A percentile compares a stretch with the other conserved stretches of the same genome.
Evolutionary conservation across 129 eudicot species (phyloP).

Genomic region (Centrapalus pauciflorus): DNA sequence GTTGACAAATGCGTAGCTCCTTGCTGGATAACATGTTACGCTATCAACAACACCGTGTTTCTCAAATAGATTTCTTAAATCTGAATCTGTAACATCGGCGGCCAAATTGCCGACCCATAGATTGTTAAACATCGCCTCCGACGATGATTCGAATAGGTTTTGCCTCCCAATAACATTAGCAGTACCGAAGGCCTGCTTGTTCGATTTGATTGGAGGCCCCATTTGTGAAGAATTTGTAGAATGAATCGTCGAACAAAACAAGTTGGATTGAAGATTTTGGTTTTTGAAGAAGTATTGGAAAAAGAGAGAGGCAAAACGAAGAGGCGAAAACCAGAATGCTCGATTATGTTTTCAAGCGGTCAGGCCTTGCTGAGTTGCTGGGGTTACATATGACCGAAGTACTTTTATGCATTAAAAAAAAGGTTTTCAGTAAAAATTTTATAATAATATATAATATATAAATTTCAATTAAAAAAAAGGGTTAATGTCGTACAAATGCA

Average conservation of each 20-base stretch:
- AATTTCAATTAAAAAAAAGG: no score
- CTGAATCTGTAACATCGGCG: constrained; percentile 52
- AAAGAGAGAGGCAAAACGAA: neutral
- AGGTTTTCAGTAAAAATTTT: no score
- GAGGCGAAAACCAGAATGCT: neutral
- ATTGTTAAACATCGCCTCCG: constrained; percentile 37
- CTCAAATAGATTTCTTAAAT: constrained; percentile 37
- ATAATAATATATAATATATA: no score
- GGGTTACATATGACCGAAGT: no score
- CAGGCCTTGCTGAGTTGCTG: no score
- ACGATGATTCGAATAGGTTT: constrained; percentile 19
- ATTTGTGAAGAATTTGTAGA: constrained; percentile 11
- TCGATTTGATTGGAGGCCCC: constrained; percentile 29
- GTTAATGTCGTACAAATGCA: no score
- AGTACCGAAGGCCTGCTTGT: constrained; percentile 11
- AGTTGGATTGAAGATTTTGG: constrained; percentile 1
- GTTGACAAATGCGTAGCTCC: constrained; percentile 60
- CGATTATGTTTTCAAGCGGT: no score
- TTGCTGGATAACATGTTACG: constrained; percentile 46
- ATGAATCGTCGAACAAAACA: constrained; percentile 1
- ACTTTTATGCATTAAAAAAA: no score
- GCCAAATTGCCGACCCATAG: constrained; percentile 70
- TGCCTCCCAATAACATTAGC: constrained; percentile 12
- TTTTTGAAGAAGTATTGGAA: neutral
- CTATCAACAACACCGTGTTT: constrained; percentile 55